These are phyloP conservation scores for Zygosaccharomyces pseudobailii DNA, from an alignment of 1,139 yeast genomes.

Conservation along the genomic window DNA sequence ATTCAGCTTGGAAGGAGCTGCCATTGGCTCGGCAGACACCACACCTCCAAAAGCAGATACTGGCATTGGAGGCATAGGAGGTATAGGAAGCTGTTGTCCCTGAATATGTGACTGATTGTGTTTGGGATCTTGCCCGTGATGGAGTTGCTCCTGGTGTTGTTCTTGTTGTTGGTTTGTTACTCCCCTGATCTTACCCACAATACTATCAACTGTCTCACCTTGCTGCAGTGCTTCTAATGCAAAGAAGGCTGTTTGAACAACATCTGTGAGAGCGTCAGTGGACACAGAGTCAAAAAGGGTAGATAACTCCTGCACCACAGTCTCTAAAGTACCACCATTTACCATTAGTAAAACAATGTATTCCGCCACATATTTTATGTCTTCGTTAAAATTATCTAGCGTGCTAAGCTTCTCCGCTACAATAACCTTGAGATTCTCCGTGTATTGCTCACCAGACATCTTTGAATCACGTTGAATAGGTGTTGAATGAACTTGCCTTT, in stretches of 20 bases:
- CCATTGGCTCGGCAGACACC: slow-evolving; percentile 21
- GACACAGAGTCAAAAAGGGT: slow-evolving; percentile 63
- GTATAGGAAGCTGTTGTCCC: slow-evolving; percentile 10
- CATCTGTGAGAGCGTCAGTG: slow-evolving; percentile 38
- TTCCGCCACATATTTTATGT: slow-evolving; percentile 75
- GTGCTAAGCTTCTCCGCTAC: slow-evolving; percentile 35
- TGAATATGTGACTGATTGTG: slow-evolving; percentile 11
- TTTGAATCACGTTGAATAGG: not conserved
- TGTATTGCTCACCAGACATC: slow-evolving; percentile 33
- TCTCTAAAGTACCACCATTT: slow-evolving; percentile 60
- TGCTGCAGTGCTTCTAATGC: slow-evolving; percentile 47
- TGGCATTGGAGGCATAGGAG: slow-evolving; percentile 10
- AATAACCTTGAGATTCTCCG: slow-evolving; percentile 35
- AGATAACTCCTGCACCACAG: slow-evolving; percentile 60
- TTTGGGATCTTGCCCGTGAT: slow-evolving; percentile 10
- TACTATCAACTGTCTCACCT: slow-evolving; percentile 30
- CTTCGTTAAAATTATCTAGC: slow-evolving; percentile 47
- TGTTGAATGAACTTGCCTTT: not conserved
- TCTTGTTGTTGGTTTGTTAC: slow-evolving; percentile 13
- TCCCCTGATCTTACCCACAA: slow-evolving; percentile 29
- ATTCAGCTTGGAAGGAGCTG: slow-evolving; percentile 9
- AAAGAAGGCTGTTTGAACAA: slow-evolving; percentile 48
- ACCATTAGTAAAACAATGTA: slow-evolving; percentile 69
- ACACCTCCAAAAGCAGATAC: slow-evolving; percentile 31
- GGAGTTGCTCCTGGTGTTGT: slow-evolving; percentile 10